Evolutionary conservation across 2,329 filamentous ascomycete genomes (phyloP), one percentile per base, ranked within the genome.

Genomic region (Cordyceps tenuipes): DNA sequence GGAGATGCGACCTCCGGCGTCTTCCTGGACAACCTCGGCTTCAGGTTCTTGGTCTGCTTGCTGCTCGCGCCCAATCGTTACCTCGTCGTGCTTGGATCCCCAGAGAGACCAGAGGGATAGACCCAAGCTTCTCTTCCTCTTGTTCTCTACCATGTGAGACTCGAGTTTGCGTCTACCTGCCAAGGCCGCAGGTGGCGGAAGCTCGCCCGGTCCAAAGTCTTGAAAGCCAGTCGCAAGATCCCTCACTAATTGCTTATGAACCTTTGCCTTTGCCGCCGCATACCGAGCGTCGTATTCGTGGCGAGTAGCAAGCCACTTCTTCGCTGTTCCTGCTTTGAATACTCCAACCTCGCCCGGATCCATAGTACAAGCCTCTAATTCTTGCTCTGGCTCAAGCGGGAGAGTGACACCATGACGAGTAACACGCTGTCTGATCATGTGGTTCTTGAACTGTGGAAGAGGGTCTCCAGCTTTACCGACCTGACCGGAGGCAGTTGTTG

Each of bases 361-460:
- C 21, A 96, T 75, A 19, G 66, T 85, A 74, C 73, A 96, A 64
- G 65, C 89, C 0, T 83, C 79, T 0, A 96, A 78, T 3, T 90
- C 82, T 0, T 80, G 76, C 21, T 84, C 79, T 0, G 85, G 79
- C 0, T 83, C 79, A 5, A 99, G 78, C 0, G 84, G 81, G 61
- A 86, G 85, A 23, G 92, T 86, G 13, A 81, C 79, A 5, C 94
- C 94, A 68, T 93, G 85, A 1, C 88, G 80, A 62, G 90, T 89
- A 21, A 97, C 86, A 31, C 88, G 81, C 71, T 99, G 91, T 9
- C 94, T 87, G 63, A 99, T 92, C 92, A 97, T 97, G 71, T 95
- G 87, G 62, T 88, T 79, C 57, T 84, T 81, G 72, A 97, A 97
- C 0, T 81, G 75, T 0, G 91, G 93, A 0, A 97, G 75, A 4